Evolutionary conservation across 2,329 filamentous ascomycete genomes (phyloP).

Genomic region (Penicillium sclerotiorum): DNA sequence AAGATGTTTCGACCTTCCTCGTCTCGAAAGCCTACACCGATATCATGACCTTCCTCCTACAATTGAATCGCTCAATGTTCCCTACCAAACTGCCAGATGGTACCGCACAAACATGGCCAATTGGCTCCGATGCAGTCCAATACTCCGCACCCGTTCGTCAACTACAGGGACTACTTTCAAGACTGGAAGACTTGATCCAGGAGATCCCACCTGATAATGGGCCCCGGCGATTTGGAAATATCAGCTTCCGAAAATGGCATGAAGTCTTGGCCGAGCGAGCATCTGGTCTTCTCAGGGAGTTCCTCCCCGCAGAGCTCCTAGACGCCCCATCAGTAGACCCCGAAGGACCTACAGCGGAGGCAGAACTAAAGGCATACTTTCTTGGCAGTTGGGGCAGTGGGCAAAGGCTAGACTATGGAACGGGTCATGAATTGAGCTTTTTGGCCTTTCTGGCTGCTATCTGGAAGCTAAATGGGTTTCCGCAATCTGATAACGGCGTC

Average conservation of each 20-base stretch:
- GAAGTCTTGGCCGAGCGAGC: slow-evolving; percentile 65
- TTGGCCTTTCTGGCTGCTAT: slow-evolving; percentile 85
- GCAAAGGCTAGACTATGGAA: slow-evolving; percentile 91
- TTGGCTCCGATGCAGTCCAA: slow-evolving; percentile 45
- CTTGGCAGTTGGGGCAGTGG: slow-evolving; percentile 84
- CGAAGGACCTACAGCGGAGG: slow-evolving; percentile 53
- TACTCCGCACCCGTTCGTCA: slow-evolving; percentile 62
- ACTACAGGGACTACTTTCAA: slow-evolving; percentile 67
- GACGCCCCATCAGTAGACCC: slow-evolving; percentile 29
- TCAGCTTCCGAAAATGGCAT: slow-evolving; percentile 86
- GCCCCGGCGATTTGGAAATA: slow-evolving; percentile 87
- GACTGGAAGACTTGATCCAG: slow-evolving; percentile 68
- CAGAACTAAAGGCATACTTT: slow-evolving; percentile 78
- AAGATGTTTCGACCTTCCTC: slow-evolving; percentile 80
- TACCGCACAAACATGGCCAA: slow-evolving; percentile 53
- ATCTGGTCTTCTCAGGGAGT: slow-evolving; percentile 58
- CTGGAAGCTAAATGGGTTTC: slow-evolving; percentile 87
- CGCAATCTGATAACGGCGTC: slow-evolving; percentile 54
- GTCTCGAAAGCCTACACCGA: slow-evolving; percentile 81
- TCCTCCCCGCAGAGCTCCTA: slow-evolving; percentile 56
- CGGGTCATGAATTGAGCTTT: slow-evolving; percentile 94
- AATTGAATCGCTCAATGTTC: slow-evolving; percentile 85
- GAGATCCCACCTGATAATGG: slow-evolving; percentile 83
- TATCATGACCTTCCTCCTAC: slow-evolving; percentile 82
- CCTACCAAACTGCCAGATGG: slow-evolving; percentile 58